Evolutionary conservation across 2,329 filamentous ascomycete genomes (phyloP).

Genomic region (Xylariales sp.): DNA sequence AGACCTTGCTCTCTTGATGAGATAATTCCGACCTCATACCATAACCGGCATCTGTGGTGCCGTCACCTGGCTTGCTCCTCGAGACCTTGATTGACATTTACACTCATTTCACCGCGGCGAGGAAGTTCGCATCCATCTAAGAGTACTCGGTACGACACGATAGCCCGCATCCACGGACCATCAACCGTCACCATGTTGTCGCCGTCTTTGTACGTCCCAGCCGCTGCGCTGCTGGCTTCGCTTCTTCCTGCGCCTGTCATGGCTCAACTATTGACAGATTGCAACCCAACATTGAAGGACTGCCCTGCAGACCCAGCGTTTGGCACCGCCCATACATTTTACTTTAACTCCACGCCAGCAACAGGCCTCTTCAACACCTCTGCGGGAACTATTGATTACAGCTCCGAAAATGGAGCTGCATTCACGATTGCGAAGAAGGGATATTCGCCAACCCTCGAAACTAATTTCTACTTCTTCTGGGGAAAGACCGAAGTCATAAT

Average conservation of each 20-base stretch:
- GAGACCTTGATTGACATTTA: too few species aligned
- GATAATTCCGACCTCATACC: too few species aligned
- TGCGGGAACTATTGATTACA: slow-evolving; percentile 60
- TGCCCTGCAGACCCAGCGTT: slow-evolving; percentile 72
- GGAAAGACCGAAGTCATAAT: slow-evolving; percentile 74
- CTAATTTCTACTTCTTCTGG: slow-evolving; percentile 82
- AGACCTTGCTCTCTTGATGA: too few species aligned
- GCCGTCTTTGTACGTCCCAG: too few species aligned
- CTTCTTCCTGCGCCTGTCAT: slow-evolving; percentile 40
- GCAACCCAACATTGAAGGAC: slow-evolving; percentile 68
- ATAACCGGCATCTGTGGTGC: too few species aligned
- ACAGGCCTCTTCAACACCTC: slow-evolving; percentile 64
- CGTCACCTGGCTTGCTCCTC: too few species aligned
- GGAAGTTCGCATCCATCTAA: too few species aligned
- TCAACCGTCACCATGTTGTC: too few species aligned
- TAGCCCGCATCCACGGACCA: too few species aligned
- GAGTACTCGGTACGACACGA: too few species aligned
- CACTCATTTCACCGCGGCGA: too few species aligned
- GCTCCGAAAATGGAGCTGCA: slow-evolving; percentile 56
- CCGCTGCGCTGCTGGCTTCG: slow-evolving; percentile 34
- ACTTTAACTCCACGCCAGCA: slow-evolving; percentile 59
- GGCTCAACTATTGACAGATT: slow-evolving; percentile 73
- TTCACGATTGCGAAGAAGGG: slow-evolving; percentile 68
- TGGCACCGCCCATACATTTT: slow-evolving; percentile 55
- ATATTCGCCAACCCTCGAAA: slow-evolving; percentile 73